phyloP scores from a whole-genome alignment of 495 filamentous ascomycete species.

The Penicillium goetzii region DNA sequence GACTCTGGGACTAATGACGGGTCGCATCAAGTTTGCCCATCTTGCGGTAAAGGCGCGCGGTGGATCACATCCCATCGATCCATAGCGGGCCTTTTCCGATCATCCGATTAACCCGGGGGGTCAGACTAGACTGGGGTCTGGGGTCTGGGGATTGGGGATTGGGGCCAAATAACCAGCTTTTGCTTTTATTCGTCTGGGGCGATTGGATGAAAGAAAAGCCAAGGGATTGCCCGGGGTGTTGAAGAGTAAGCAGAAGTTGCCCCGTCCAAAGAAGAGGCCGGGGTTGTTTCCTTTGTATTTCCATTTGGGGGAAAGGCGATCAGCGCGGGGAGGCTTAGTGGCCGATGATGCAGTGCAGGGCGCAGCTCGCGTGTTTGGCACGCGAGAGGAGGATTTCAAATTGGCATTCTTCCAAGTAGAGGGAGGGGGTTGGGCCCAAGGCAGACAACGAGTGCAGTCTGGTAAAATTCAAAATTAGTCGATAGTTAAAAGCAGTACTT shows the following conservation, averaged over 20 bases:
- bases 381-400: neutral
- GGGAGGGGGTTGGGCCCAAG: neutral
- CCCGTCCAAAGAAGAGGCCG: neutral
- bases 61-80: neutral
- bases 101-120: neutral
- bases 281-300: neutral
- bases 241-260: neutral
- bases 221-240: neutral
- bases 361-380: constrained; percentile 4
- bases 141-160: neutral
- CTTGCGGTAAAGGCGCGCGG: constrained; percentile 1
- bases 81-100: neutral
- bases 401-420: neutral
- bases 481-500: too few species aligned
- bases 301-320: neutral
- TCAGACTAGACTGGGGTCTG: neutral
- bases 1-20: neutral
- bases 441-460: neutral
- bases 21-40: constrained; percentile 2
- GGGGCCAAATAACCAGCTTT: neutral
- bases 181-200: neutral
- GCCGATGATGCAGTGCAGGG: neutral
- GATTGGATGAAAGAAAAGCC: neutral
- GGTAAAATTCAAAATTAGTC: neutral
- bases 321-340: constrained; percentile 5